Base-by-base conservation (phyloP, 352 stramenopile species). In the Phytophthora kernoviae region DNA sequence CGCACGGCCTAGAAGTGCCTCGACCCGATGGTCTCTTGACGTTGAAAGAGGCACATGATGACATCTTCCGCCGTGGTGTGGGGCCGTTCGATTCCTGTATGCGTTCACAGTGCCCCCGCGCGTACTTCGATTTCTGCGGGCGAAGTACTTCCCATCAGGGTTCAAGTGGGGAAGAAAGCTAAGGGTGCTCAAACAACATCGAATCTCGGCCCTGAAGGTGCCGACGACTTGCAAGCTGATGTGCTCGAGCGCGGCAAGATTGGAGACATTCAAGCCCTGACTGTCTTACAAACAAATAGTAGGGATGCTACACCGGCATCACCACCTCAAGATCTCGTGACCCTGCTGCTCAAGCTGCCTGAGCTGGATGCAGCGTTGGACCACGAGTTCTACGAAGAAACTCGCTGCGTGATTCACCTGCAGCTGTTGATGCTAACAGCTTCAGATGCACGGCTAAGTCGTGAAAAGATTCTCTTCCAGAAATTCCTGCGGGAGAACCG, bases 401-500 rank as follows among this genome's bases (percentile, higher is more conserved):
- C 88, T 24, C 75, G 91, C 1, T 96, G 87, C 52, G 84, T 96
- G 48, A 94, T 97, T 48, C 88, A 98, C 58, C 84, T 98, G 36
- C 83, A 97, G 61, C 57, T 98, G n/a, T 65, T 98, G 26, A 62
- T 98, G 53, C 54, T 98, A 11, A 91, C 94, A 21, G 88, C 86
- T 2, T 90, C 90, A 0, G 89, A 98, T 50, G 90, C 87, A 2
- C 88, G 90, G 0, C 55, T 98, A 18, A 82, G 87, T 39, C 85
- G 90, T 34, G 87, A 97, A 51, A 94, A 95, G 54, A 94, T 98
- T 21, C 43, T 98, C 32, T 98, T 98, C 54, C 90, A 97, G 54
- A 95, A 97, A 54, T 98, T 98, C 49, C 58, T 98, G 32, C 81
- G 91, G 33, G 93, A 98, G 68, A 97, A 98, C 62, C 82, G 91